Evolutionary conservation across 2,329 filamentous ascomycete species (phyloP).

Genomic region (Coniella vitis): DNA sequence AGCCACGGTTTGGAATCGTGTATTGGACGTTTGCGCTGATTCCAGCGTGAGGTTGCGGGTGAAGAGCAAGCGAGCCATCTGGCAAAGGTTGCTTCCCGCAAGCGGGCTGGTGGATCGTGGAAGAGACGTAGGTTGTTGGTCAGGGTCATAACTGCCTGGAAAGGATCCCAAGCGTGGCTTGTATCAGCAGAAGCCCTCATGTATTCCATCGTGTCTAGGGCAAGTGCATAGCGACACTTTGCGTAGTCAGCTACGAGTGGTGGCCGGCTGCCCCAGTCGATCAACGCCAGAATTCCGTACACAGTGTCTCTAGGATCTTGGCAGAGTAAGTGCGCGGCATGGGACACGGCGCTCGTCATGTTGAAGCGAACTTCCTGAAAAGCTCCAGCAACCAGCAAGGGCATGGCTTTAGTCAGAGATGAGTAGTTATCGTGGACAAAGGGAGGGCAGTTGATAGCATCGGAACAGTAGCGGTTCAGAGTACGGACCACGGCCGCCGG

Average conservation of each 20-base stretch:
- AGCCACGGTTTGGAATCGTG: too few relatives aligned
- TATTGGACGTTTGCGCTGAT: too few relatives aligned
- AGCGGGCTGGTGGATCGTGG: too few relatives aligned
- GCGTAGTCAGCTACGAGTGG: conserved; percentile 3
- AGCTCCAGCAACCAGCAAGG: background rate
- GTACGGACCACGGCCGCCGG: background rate
- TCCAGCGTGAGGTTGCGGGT: too few relatives aligned
- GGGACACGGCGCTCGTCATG: background rate
- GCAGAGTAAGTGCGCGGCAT: background rate
- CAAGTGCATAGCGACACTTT: background rate
- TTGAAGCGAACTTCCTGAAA: background rate
- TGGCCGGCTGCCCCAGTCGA: background rate
- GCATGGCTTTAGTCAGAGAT: background rate
- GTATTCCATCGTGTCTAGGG: too few relatives aligned
- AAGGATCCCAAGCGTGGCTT: too few relatives aligned
- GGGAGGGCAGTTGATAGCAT: background rate
- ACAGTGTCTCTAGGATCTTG: conserved; percentile 5
- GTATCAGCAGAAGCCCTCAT: too few relatives aligned
- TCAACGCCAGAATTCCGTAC: background rate
- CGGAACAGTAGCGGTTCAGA: too few relatives aligned
- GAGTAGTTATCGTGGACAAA: background rate
- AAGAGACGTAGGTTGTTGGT: too few relatives aligned
- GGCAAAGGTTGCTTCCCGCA: too few relatives aligned
- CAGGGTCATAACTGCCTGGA: too few relatives aligned
- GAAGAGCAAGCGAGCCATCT: too few relatives aligned